phyloP scores from a whole-genome alignment of 768 basidiomycete genomes.

The Amanita pseudoporphyria region DNA sequence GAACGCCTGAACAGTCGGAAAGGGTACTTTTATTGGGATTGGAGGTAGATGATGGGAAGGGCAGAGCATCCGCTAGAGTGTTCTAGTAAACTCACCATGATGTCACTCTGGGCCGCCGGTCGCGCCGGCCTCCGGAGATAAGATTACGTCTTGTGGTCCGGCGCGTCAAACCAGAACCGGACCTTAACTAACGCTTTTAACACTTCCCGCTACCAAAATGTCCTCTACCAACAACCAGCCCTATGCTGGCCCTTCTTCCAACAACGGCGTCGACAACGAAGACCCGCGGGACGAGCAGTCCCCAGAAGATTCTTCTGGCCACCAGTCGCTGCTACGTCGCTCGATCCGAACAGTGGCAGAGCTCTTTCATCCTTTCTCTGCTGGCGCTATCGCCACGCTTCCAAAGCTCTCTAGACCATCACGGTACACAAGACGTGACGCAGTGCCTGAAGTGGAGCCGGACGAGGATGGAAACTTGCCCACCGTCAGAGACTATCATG shows the following conservation, averaged over 20 bases:
- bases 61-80: conserved; percentile 17
- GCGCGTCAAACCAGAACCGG: not conserved
- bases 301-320: not conserved
- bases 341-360: conserved; percentile 28
- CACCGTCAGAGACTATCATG: conserved; percentile 63
- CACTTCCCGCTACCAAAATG: not conserved
- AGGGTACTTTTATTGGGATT: conserved; percentile 13
- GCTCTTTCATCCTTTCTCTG: conserved; percentile 58
- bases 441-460: conserved; percentile 52
- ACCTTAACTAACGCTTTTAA: too few relatives aligned
- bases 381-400: conserved; percentile 43
- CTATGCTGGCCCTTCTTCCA: not conserved
- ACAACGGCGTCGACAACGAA: not conserved
- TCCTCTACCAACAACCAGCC: conserved; percentile 4
- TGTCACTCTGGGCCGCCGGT: conserved; percentile 7
- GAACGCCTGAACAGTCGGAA: conserved; percentile 7
- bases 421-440: conserved; percentile 61
- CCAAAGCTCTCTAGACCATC: conserved; percentile 33
- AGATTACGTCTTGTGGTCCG: too few relatives aligned
- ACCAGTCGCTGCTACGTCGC: conserved; percentile 4
- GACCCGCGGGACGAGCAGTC: not conserved
- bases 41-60: not conserved
- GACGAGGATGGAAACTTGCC: conserved; percentile 45
- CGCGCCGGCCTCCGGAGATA: not conserved
- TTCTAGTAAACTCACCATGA: conserved; percentile 22